These are phyloP conservation scores for Trichoderma cornu-damae DNA, from an alignment of 2,329 filamentous ascomycete species.

Conservation along the genomic window DNA sequence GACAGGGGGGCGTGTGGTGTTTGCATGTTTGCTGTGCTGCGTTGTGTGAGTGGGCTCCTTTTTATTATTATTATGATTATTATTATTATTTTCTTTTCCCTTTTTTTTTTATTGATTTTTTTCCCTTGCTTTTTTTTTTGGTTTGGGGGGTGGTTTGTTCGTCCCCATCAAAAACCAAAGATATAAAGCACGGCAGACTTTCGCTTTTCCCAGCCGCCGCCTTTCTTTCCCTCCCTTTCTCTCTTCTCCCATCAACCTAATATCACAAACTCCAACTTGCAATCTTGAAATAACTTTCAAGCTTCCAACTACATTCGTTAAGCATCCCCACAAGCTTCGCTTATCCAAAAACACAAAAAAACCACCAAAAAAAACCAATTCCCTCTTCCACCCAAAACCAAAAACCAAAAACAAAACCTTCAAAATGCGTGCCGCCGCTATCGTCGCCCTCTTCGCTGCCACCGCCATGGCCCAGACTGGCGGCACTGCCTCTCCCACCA, in stretches of 20 bases:
- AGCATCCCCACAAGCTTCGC: background rate
- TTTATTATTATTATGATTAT: no score
- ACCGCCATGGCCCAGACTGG: conserved; percentile 16
- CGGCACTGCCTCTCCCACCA: conserved; percentile 14
- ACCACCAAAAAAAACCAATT: no score
- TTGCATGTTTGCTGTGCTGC: no score
- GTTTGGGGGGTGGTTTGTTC: no score
- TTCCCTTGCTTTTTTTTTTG: no score
- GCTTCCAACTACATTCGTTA: conserved; percentile 17
- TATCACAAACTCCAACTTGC: conserved; percentile 10
- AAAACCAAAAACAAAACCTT: conserved; percentile 1
- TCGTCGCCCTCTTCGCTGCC: conserved; percentile 22
- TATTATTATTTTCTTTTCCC: no score
- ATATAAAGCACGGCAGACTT: conserved; percentile 18
- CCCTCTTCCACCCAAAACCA: background rate
- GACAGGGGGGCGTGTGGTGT: conserved; percentile 12
- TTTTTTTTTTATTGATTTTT: no score
- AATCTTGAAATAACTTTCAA: background rate
- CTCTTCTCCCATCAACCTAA: conserved; percentile 10
- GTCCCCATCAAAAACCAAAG: conserved; percentile 7
- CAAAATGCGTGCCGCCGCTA: conserved; percentile 23
- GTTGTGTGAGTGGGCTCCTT: conserved; percentile 16
- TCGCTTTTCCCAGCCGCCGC: background rate
- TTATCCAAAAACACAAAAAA: background rate
- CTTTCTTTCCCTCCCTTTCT: background rate